These are phyloP conservation scores for Malassezia globosa DNA, from an alignment of 1,284 basidiomycete species.

Conservation along the genomic window DNA sequence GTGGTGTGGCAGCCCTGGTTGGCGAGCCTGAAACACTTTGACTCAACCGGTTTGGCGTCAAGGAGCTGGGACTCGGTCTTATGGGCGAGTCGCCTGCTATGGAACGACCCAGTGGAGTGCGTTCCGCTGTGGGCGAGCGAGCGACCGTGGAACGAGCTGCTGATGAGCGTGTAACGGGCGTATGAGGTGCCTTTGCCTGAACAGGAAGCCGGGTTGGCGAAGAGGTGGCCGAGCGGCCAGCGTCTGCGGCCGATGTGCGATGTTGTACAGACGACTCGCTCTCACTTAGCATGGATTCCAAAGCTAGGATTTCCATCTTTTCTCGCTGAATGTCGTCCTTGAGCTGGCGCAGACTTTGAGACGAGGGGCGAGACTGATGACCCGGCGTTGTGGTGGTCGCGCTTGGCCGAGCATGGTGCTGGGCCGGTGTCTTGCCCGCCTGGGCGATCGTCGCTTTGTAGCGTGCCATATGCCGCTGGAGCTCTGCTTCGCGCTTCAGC, in stretches of 20 bases:
- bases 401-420: slow-evolving; percentile 8
- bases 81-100: background rate
- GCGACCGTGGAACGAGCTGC: background rate
- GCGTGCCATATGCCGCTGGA: slow-evolving; percentile 20
- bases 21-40: background rate
- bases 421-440: slow-evolving; percentile 3
- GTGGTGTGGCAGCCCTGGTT: background rate
- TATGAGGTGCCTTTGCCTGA: background rate
- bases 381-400: background rate
- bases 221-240: background rate
- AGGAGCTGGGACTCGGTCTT: background rate
- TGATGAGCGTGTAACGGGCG: background rate
- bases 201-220: background rate
- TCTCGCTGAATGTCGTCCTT: slow-evolving; percentile 32
- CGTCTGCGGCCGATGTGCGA: background rate
- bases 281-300: slow-evolving; percentile 38
- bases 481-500: slow-evolving; percentile 25
- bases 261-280: slow-evolving; percentile 18
- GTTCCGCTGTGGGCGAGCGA: background rate
- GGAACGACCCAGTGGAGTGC: background rate
- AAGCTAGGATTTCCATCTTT: slow-evolving; percentile 42
- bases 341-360: slow-evolving; percentile 16
- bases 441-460: slow-evolving; percentile 24
- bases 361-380: background rate
- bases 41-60: background rate